Percentiles rank a stretch among this genome's conserved stretches.
phyloP scores from a whole-genome alignment of 1,284 basidiomycete genomes.

The Ceratobasidium theobromae region DNA sequence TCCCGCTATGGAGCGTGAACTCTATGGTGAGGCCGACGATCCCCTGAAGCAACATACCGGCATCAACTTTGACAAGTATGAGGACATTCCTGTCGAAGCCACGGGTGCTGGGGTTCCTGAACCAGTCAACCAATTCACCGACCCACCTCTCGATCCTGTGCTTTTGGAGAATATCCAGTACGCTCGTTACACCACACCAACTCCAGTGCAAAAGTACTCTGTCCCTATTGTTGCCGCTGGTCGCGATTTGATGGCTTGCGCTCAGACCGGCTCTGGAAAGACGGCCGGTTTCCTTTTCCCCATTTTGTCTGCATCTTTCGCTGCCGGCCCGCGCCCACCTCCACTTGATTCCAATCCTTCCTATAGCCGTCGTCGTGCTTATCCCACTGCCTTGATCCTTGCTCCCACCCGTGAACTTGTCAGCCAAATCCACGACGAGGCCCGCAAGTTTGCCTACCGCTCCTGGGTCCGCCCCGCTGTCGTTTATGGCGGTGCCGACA shows the following conservation, averaged over 20 bases:
- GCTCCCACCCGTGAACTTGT: slow-evolving; percentile 98
- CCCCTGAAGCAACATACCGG: slow-evolving; percentile 87
- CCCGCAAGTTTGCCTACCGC: slow-evolving; percentile 98
- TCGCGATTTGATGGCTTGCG: slow-evolving; percentile 98
- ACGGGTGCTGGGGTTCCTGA: slow-evolving; percentile 95
- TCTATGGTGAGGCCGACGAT: slow-evolving; percentile 89
- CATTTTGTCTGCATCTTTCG: slow-evolving; percentile 93
- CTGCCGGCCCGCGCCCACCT: slow-evolving; percentile 74
- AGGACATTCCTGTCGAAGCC: slow-evolving; percentile 98
- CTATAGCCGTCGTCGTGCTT: slow-evolving; percentile 86
- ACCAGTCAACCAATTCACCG: slow-evolving; percentile 84
- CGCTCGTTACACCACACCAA: slow-evolving; percentile 93
- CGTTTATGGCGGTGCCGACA: slow-evolving; percentile 99
- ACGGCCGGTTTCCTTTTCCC: slow-evolving; percentile 99
- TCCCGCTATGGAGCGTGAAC: slow-evolving; percentile 88
- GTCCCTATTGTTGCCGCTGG: slow-evolving; percentile 93
- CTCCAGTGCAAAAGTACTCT: slow-evolving; percentile 99
- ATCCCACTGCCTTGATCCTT: slow-evolving; percentile 93
- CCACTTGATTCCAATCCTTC: slow-evolving; percentile 56
- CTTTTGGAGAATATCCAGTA: slow-evolving; percentile 93
- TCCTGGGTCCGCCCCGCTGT: slow-evolving; percentile 99
- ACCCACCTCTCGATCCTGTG: slow-evolving; percentile 88
- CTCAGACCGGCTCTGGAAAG: slow-evolving; percentile 99
- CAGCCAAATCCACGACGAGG: slow-evolving; percentile 99
- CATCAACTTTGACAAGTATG: slow-evolving; percentile 99